Conservation (phyloP, 371 early-diverging fungal genomes). For the Lichtheimia ramosa region DNA sequence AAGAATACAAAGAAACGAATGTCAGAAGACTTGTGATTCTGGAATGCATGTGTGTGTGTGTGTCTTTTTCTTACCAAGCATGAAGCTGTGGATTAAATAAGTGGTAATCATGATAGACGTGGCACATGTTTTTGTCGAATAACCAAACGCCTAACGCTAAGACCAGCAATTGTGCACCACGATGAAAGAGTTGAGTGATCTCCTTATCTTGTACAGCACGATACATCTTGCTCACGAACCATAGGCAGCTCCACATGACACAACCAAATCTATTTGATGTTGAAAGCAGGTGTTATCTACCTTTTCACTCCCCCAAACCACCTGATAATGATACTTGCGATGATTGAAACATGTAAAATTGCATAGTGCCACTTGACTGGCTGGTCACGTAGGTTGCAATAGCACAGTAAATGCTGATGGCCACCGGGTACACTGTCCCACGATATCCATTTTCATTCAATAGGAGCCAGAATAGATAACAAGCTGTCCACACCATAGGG, state of each 20-base stretch:
- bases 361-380: conserved; percentile 33
- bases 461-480: conserved; percentile 37
- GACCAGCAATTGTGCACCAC: conserved; percentile 26
- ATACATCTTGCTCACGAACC: conserved; percentile 40
- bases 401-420: conserved; percentile 30
- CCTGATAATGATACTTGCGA: conserved; percentile 25
- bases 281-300: neutral
- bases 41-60: neutral
- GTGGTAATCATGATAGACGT: conserved; percentile 22
- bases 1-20: conserved; percentile 3
- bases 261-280: conserved; percentile 30
- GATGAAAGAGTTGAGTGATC: conserved; percentile 26
- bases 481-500: conserved; percentile 48
- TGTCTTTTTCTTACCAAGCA: conserved; percentile 27
- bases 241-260: conserved; percentile 47
- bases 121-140: conserved; percentile 42
- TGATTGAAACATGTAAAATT: conserved; percentile 46
- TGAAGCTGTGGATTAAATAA: conserved; percentile 37
- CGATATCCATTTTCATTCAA: conserved; percentile 30
- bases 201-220: conserved; percentile 17
- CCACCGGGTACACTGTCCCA: conserved; percentile 10
- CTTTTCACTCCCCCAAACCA: neutral
- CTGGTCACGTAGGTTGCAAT: conserved; percentile 42
- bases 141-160: conserved; percentile 36
- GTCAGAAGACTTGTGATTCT: neutral